Evolutionary conservation across 352 stramenopile genomes (phyloP).

Genomic region (Phytophthora capsici): DNA sequence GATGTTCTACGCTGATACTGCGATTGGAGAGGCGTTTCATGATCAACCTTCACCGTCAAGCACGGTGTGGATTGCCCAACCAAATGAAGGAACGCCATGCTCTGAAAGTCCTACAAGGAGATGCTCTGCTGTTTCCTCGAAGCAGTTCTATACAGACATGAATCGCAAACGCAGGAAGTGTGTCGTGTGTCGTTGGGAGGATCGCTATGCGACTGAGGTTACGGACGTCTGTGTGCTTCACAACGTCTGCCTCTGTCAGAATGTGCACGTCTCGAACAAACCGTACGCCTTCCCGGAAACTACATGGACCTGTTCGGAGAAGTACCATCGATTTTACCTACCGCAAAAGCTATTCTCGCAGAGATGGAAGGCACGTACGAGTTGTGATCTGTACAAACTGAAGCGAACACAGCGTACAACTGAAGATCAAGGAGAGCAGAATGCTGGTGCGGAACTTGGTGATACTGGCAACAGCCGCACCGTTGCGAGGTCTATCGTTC

Average conservation of each 20-base stretch:
- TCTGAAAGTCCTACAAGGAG: too few relatives aligned
- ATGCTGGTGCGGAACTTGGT: background rate
- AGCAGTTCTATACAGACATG: too few relatives aligned
- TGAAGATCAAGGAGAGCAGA: background rate
- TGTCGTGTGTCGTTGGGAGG: too few relatives aligned
- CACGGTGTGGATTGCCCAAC: too few relatives aligned
- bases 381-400: slow-evolving; percentile 2
- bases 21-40: too few relatives aligned
- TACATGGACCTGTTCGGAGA: slow-evolving; percentile 28
- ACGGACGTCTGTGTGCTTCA: too few relatives aligned
- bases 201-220: too few relatives aligned
- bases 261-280: slow-evolving; percentile 5
- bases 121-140: too few relatives aligned
- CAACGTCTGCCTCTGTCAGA: slow-evolving; percentile 21
- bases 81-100: too few relatives aligned
- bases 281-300: slow-evolving; percentile 9
- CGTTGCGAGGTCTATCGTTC: background rate
- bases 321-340: slow-evolving; percentile 22
- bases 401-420: background rate
- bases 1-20: too few relatives aligned
- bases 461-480: background rate
- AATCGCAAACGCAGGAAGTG: too few relatives aligned
- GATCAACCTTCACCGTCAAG: too few relatives aligned
- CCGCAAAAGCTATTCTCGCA: slow-evolving; percentile 5
- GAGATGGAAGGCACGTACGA: background rate